Base-by-base conservation (phyloP, 2,329 filamentous ascomycete species). In the Colletotrichum australisinense region DNA sequence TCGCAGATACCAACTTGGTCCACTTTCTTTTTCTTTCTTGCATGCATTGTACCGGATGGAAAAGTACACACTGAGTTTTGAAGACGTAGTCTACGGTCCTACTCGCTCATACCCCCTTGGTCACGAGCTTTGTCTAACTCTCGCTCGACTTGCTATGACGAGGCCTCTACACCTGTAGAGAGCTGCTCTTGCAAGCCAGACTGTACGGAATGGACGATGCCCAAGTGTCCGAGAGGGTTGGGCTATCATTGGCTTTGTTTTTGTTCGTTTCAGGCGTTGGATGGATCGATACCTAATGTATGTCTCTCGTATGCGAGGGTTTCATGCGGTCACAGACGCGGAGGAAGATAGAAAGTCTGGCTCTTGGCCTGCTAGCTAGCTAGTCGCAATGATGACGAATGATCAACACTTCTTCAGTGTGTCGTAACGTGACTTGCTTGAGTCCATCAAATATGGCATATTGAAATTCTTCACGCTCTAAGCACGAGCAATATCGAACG, bases 291-390 rank as follows among this genome's bases (percentile, higher is more conserved):
- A 70, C 62, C 62, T 70, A 66, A 66, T 60, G 67, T 53, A 70
- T 55, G 53, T 58, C 38, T 62, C 55, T 70, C 67, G 11, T 46
- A 30, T 24, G 49, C 46, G 55, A 70, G 55, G 67, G 58, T 58
- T 66, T 53, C 62, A 70, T 73, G 35, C 35, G 70, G 53, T 71
- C 67, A 66, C 72, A 76, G 26, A 63, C 63, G 2, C 74, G 69
- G 57, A 42, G 64, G 22, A 71, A 69, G 28, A 71, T 64, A 79
- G 77, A 38, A 8, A 63, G 53, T 63, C 46, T 55, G 32, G 19
- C 24, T 64, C 24, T 63, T 71, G 65, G 57, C 52, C 24, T 52
- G 56, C 62, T 63, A 60, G 42, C 38, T 58, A 66, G 69, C 53
- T 64, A 67, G 59, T 38, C 58, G 60, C 42, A 68, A 72, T 52